A percentile compares a stretch with the other conserved stretches of the same genome.
These are phyloP conservation scores for Camelina laxa DNA, from an alignment of 345 rosid genomes.

Conservation along the genomic window DNA sequence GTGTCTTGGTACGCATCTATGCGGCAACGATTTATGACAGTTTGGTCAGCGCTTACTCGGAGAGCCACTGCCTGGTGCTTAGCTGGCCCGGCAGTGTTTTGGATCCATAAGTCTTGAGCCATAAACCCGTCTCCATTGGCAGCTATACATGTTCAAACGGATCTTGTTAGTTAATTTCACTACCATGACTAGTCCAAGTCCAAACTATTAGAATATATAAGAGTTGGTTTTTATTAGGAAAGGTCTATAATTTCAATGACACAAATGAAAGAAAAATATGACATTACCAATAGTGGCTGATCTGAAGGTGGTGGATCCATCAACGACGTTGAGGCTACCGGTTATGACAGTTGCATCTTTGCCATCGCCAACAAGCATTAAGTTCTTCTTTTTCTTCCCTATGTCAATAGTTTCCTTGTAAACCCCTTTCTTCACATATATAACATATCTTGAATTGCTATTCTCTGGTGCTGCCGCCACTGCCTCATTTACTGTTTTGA, in stretches of 20 bases:
- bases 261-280: background rate
- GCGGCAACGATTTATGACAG: constrained; percentile 75
- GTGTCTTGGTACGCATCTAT: constrained; percentile 81
- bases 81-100: constrained; percentile 75
- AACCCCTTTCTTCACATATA: constrained; percentile 76
- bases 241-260: background rate
- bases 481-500: constrained; percentile 70
- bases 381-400: constrained; percentile 65
- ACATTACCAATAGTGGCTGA: constrained; percentile 80
- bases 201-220: background rate
- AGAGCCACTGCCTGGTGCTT: constrained; percentile 93
- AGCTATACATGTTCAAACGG: constrained; percentile 46
- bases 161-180: background rate
- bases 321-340: constrained; percentile 60
- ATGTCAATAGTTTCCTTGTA: constrained; percentile 74
- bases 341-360: constrained; percentile 65
- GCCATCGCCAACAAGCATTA: constrained; percentile 86
- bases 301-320: constrained; percentile 69
- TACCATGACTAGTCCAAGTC: background rate
- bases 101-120: constrained; percentile 81
- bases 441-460: constrained; percentile 59
- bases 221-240: background rate
- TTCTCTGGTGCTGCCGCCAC: constrained; percentile 66
- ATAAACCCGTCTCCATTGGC: constrained; percentile 88
- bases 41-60: constrained; percentile 77